Evolutionary conservation across 192 early-diverging fungal genomes (phyloP).

Genomic region (Geosiphon pyriformis): DNA sequence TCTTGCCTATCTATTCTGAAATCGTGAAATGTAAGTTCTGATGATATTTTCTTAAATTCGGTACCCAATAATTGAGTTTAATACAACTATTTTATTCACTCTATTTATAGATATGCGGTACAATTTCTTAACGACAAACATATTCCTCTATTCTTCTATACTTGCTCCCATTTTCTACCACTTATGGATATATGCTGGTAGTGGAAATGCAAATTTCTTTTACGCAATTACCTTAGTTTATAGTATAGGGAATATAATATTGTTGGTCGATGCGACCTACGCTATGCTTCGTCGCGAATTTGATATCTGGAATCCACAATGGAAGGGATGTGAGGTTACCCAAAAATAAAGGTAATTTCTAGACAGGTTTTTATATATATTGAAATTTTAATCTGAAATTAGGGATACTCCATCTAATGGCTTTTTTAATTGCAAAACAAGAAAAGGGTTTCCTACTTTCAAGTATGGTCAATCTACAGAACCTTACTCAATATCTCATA

Average conservation of each 20-base stretch:
- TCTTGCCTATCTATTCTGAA: slow-evolving; percentile 78
- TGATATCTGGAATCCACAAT: slow-evolving; percentile 43
- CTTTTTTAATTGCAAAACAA: too few species aligned
- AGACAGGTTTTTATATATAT: too few species aligned
- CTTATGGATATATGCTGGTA: slow-evolving; percentile 92
- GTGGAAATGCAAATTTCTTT: slow-evolving; percentile 97
- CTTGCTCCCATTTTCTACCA: slow-evolving; percentile 90
- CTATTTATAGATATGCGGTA: slow-evolving; percentile 69
- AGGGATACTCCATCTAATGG: too few species aligned
- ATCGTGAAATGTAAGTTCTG: slow-evolving; percentile 76
- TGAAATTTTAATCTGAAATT: too few species aligned
- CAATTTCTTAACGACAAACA: slow-evolving; percentile 61
- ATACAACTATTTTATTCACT: slow-evolving; percentile 1
- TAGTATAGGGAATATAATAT: slow-evolving; percentile 76
- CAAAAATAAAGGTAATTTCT: slow-evolving; percentile 16
- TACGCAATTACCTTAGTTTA: slow-evolving; percentile 96
- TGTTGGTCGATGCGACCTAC: slow-evolving; percentile 80
- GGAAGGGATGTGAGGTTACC: slow-evolving; percentile 13
- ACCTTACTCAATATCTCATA: slow-evolving; percentile 59
- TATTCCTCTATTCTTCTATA: slow-evolving; percentile 69
- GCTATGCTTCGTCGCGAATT: slow-evolving; percentile 74
- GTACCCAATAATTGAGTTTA: too few species aligned
- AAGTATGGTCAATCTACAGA: slow-evolving; percentile 28
- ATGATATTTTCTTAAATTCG: not conserved
- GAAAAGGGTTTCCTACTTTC: too few species aligned